Percentiles rank a stretch among this genome's conserved stretches.
Evolutionary conservation across 768 basidiomycete species (phyloP).

Genomic region (Mycena belliarum): DNA sequence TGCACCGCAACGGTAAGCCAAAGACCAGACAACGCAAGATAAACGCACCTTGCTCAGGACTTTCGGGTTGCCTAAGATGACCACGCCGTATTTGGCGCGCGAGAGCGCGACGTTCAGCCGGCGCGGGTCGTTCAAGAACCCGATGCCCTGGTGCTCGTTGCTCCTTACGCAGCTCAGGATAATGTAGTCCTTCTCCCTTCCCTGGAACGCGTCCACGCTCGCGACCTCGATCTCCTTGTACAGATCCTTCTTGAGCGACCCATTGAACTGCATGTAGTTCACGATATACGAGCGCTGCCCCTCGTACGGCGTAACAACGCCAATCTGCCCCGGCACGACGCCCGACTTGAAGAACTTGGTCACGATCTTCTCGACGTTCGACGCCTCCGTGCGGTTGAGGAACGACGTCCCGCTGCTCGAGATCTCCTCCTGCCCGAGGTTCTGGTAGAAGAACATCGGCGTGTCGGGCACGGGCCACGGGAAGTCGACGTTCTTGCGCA

Average conservation of each 20-base stretch:
- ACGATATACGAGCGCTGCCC: constrained; percentile 98
- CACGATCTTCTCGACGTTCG: constrained; percentile 99
- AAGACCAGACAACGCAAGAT: not conserved
- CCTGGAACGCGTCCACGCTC: constrained; percentile 98
- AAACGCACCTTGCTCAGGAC: constrained; percentile 90
- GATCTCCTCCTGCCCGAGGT: constrained; percentile 97
- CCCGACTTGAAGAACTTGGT: constrained; percentile 99
- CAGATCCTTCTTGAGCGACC: constrained; percentile 97
- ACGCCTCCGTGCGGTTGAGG: constrained; percentile 97
- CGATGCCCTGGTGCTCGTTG: constrained; percentile 99
- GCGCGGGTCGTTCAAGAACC: constrained; percentile 97
- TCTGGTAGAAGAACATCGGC: constrained; percentile 99
- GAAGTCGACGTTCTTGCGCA: constrained; percentile 98
- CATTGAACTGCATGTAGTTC: constrained; percentile 99
- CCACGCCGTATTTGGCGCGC: constrained; percentile 96
- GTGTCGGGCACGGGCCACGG: constrained; percentile 97
- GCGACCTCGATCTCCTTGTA: constrained; percentile 99
- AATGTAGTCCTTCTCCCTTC: constrained; percentile 99
- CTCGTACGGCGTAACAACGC: constrained; percentile 98
- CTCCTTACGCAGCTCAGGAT: constrained; percentile 96
- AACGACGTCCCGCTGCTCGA: constrained; percentile 98
- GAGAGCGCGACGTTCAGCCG: constrained; percentile 96
- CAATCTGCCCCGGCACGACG: constrained; percentile 92
- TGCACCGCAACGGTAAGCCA: constrained; percentile 34
- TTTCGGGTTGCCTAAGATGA: constrained; percentile 99